Evolutionary conservation across 139 green algal genomes (phyloP).

Genomic region (Gonium pectorale): DNA sequence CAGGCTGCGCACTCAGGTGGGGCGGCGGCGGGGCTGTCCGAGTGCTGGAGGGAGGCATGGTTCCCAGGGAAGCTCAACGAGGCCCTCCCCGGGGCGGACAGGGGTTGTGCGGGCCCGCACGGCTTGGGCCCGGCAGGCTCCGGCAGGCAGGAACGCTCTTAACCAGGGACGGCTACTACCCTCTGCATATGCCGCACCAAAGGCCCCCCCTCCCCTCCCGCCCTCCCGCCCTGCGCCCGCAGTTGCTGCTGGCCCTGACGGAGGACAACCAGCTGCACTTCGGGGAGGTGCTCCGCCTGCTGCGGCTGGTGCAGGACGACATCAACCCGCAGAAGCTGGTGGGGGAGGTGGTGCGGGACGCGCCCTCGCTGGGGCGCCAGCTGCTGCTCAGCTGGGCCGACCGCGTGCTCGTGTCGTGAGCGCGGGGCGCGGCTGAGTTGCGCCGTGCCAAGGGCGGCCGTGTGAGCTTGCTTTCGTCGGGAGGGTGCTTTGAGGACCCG

Average conservation of each 20-base stretch:
- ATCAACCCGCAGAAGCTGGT: conserved; percentile 63
- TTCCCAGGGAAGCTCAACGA: no score
- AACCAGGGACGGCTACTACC: no score
- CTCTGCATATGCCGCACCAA: no score
- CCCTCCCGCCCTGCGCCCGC: conserved; percentile 45
- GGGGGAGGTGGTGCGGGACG: conserved; percentile 57
- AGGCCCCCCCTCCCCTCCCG: background rate
- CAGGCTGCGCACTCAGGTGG: conserved; percentile 84
- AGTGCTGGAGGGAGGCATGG: background rate
- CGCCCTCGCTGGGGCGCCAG: conserved; percentile 56
- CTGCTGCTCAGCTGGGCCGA: conserved; percentile 73
- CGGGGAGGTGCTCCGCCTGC: conserved; percentile 73
- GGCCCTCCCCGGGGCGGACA: no score
- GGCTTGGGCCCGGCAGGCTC: no score
- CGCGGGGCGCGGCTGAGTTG: background rate
- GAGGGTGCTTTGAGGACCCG: no score
- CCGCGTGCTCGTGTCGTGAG: conserved; percentile 66
- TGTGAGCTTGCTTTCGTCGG: no score
- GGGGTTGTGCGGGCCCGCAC: no score
- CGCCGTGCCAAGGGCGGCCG: no score
- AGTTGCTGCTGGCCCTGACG: conserved; percentile 94
- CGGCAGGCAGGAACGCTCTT: no score
- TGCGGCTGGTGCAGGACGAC: conserved; percentile 67
- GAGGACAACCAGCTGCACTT: conserved; percentile 96
- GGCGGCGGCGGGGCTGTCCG: background rate